phyloP scores from a whole-genome alignment of 2,329 filamentous ascomycete species.

The Camptophora hylomeconis region DNA sequence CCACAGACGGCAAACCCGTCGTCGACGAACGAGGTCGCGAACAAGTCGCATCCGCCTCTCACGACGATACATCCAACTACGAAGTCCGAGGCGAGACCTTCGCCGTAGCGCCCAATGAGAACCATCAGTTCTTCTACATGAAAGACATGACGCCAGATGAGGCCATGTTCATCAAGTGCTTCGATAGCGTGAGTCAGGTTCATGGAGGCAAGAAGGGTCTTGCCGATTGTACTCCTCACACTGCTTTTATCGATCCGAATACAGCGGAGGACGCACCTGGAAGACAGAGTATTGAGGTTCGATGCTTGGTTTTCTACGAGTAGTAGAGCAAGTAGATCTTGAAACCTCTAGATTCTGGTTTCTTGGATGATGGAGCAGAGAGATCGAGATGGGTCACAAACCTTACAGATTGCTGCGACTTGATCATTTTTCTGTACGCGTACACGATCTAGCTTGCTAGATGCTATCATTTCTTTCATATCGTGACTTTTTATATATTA shows the following conservation, averaged over 20 bases:
- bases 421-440: too few species aligned
- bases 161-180: constrained; percentile 43
- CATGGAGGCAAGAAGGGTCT: constrained; percentile 26
- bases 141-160: constrained; percentile 53
- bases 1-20: constrained; percentile 43
- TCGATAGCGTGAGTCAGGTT: constrained; percentile 34
- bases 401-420: too few species aligned
- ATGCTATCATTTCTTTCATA: too few species aligned
- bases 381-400: too few species aligned
- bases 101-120: constrained; percentile 42
- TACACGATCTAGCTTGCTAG: too few species aligned
- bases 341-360: too few species aligned
- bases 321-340: too few species aligned
- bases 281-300: constrained; percentile 52
- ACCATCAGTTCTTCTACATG: constrained; percentile 51
- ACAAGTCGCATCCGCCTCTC: constrained; percentile 33
- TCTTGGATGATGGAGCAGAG: too few species aligned
- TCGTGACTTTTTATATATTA: too few species aligned
- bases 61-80: constrained; percentile 45
- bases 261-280: constrained; percentile 37
- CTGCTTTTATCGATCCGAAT: constrained; percentile 42
- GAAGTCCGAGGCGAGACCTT: constrained; percentile 52
- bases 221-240: constrained; percentile 38
- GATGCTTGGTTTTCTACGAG: constrained; percentile 50
- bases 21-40: constrained; percentile 50